Percentiles rank a stretch among this genome's conserved stretches.
These are phyloP conservation scores for Stereum hirsutum DNA, from an alignment of 1,284 basidiomycete genomes.

Conservation along the genomic window DNA sequence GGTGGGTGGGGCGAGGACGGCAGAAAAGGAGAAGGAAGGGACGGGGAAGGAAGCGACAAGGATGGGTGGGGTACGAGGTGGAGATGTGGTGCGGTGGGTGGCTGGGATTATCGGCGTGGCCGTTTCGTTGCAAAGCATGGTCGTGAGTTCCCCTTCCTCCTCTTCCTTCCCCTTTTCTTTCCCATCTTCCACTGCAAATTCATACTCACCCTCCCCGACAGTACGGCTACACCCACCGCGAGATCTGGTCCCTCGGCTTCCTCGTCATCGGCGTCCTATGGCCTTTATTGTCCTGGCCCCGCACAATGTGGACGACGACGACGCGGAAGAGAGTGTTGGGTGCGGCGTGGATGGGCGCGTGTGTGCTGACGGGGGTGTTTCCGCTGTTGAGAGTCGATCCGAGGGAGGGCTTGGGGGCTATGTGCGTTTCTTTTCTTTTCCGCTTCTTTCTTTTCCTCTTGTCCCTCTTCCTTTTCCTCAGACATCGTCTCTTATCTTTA, in stretches of 20 bases:
- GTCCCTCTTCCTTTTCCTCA: too few relatives aligned
- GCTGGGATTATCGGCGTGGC: too few relatives aligned
- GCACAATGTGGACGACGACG: conserved; percentile 20
- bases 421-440: conserved; percentile 36
- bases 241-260: conserved; percentile 69
- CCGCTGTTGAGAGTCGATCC: conserved; percentile 72
- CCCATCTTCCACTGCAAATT: background rate
- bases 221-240: conserved; percentile 62
- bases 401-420: conserved; percentile 48
- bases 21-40: too few relatives aligned
- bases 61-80: too few relatives aligned
- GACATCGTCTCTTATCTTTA: too few relatives aligned
- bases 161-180: background rate
- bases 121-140: conserved; percentile 56
- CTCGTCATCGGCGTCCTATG: conserved; percentile 57
- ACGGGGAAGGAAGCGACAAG: too few relatives aligned
- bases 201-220: conserved; percentile 17
- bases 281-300: conserved; percentile 48
- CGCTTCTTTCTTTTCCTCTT: too few relatives aligned
- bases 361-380: conserved; percentile 54
- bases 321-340: conserved; percentile 16
- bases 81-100: too few relatives aligned
- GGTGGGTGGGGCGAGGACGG: conserved; percentile 20
- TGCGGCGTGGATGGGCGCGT: conserved; percentile 43
- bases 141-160: conserved; percentile 36